Percentiles rank a stretch among this genome's conserved stretches.
Evolutionary conservation across 768 basidiomycete genomes (phyloP).

Genomic region (Mycena galericulata): DNA sequence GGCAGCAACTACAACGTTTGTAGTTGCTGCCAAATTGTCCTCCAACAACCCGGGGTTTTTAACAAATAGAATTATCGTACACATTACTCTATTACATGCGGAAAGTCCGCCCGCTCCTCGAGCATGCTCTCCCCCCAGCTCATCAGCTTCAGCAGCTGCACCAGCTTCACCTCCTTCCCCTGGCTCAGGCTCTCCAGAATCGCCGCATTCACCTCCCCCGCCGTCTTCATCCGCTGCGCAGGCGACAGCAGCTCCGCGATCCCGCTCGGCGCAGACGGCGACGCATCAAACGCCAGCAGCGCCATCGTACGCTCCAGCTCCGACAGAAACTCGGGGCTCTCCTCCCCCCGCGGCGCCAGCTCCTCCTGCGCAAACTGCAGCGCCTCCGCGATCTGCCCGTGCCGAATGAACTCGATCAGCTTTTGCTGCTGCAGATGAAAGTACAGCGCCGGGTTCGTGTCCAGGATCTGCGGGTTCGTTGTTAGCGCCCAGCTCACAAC

Average conservation of each 20-base stretch:
- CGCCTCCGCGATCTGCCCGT: conserved; percentile 82
- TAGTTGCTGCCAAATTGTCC: no score
- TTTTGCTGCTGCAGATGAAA: conserved; percentile 97
- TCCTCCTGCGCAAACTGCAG: conserved; percentile 93
- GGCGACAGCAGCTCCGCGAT: conserved; percentile 88
- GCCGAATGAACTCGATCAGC: conserved; percentile 93
- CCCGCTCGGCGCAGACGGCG: conserved; percentile 66
- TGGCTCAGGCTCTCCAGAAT: conserved; percentile 94
- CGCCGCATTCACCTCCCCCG: conserved; percentile 94
- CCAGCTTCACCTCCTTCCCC: conserved; percentile 92
- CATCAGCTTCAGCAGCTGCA: conserved; percentile 83
- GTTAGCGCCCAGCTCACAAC: conserved; percentile 37
- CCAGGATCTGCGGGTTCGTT: conserved; percentile 85
- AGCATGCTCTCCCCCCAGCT: conserved; percentile 90
- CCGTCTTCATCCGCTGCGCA: conserved; percentile 93
- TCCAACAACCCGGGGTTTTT: no score
- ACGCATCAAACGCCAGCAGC: conserved; percentile 83
- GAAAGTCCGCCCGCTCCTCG: conserved; percentile 83
- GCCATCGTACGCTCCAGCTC: conserved; percentile 98
- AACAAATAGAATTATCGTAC: not conserved
- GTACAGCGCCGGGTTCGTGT: conserved; percentile 92
- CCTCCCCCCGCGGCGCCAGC: conserved; percentile 94
- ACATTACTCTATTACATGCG: conserved; percentile 45
- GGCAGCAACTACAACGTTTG: no score
- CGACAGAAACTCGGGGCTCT: conserved; percentile 91